Percentiles rank a stretch among this genome's conserved stretches.
These are phyloP conservation scores for Debaryomyces fabryi DNA, from an alignment of 1,139 yeast genomes.

Conservation along the genomic window DNA sequence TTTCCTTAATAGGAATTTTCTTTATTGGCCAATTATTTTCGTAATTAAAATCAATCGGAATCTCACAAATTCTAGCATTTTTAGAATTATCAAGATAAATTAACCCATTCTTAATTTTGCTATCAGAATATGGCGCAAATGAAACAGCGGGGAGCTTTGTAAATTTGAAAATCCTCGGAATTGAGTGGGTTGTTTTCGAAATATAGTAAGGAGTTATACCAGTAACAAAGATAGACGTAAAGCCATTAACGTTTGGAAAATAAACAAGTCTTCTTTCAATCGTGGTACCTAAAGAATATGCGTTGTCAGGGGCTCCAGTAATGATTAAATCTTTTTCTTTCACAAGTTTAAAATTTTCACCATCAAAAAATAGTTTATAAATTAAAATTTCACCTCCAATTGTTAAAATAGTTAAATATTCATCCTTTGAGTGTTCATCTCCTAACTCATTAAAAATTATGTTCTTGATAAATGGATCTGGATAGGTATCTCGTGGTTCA, in stretches of 20 bases:
- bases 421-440: constrained; percentile 52
- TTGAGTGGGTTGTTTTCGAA: constrained; percentile 62
- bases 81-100: constrained; percentile 73
- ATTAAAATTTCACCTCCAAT: constrained; percentile 77
- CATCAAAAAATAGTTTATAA: constrained; percentile 61
- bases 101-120: constrained; percentile 51
- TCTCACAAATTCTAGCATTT: constrained; percentile 70
- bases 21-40: constrained; percentile 68
- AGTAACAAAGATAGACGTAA: constrained; percentile 66
- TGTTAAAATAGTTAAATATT: constrained; percentile 70
- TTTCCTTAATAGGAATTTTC: constrained; percentile 57
- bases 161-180: constrained; percentile 70
- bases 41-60: constrained; percentile 56
- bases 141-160: constrained; percentile 66
- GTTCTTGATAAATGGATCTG: constrained; percentile 78
- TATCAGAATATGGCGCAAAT: constrained; percentile 53
- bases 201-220: constrained; percentile 76
- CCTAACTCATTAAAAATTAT: constrained; percentile 69
- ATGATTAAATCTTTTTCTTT: constrained; percentile 50
- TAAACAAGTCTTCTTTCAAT: constrained; percentile 71
- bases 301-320: constrained; percentile 80
- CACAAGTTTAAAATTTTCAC: constrained; percentile 49
- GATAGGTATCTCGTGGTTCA: constrained; percentile 60
- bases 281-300: constrained; percentile 67
- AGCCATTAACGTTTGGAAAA: constrained; percentile 59